These are phyloP conservation scores for Metahyphopichia silvanorum DNA, from an alignment of 805 yeast genomes.

Conservation along the genomic window DNA sequence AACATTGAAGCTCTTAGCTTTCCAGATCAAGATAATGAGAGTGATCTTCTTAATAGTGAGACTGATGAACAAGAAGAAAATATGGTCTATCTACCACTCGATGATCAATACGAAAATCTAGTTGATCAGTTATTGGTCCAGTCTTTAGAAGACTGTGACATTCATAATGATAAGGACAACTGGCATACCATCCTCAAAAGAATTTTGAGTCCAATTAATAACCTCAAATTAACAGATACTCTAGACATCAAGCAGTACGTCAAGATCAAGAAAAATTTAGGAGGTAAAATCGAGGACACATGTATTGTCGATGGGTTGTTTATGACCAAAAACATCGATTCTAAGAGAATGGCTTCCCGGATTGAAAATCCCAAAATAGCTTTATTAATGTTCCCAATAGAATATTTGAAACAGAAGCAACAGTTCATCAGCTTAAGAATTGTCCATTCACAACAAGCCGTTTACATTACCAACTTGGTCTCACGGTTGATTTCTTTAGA, in stretches of 20 bases:
- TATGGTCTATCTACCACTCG: not conserved
- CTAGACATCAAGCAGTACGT: constrained; percentile 86
- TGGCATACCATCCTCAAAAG: constrained; percentile 60
- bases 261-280: constrained; percentile 79
- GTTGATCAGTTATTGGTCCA: constrained; percentile 55
- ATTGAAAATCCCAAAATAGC: constrained; percentile 72
- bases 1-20: not conserved
- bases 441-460: constrained; percentile 82
- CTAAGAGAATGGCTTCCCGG: constrained; percentile 68
- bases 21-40: not conserved
- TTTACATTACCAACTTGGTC: constrained; percentile 77
- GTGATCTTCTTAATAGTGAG: no score
- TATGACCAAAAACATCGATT: constrained; percentile 79
- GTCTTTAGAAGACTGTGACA: constrained; percentile 57
- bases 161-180: constrained; percentile 38
- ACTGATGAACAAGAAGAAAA: not conserved
- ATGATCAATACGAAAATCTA: constrained; percentile 31
- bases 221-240: constrained; percentile 65
- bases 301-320: constrained; percentile 71
- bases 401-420: constrained; percentile 73
- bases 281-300: constrained; percentile 64
- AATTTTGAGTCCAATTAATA: constrained; percentile 53
- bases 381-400: constrained; percentile 84
- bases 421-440: constrained; percentile 81
- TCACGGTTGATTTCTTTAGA: constrained; percentile 70